Conservation (phyloP, 1,139 yeast genomes). For the Candida pseudocylindracea region DNA sequence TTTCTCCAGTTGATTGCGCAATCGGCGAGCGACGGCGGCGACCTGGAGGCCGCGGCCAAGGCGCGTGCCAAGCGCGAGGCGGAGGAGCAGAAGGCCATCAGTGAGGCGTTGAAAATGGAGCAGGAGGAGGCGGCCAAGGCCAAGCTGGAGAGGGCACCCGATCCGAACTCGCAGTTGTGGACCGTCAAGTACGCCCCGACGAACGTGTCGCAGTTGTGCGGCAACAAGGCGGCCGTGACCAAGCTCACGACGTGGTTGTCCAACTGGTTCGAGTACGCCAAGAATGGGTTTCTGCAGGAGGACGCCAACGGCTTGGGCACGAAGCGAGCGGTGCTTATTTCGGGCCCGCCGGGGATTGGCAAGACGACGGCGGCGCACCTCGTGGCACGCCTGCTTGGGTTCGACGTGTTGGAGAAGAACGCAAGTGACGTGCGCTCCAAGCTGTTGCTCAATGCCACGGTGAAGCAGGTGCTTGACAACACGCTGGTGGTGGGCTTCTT, state of each 20-base stretch:
- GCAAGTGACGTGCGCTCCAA: constrained; percentile 87
- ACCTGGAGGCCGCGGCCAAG: constrained; percentile 50
- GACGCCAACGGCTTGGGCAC: constrained; percentile 40
- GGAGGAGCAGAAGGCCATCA: constrained; percentile 31
- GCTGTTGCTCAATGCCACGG: constrained; percentile 38
- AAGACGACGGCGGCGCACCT: constrained; percentile 66
- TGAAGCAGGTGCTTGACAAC: constrained; percentile 55
- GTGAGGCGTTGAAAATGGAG: constrained; percentile 19
- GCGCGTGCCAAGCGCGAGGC: constrained; percentile 48
- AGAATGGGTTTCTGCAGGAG: constrained; percentile 28
- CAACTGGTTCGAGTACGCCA: constrained; percentile 48
- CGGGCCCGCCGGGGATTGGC: constrained; percentile 77
- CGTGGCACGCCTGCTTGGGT: constrained; percentile 45
- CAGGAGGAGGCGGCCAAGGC: constrained; percentile 5
- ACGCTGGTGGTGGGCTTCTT: constrained; percentile 71
- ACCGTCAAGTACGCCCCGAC: constrained; percentile 86
- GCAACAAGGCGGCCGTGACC: constrained; percentile 60
- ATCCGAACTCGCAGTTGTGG: constrained; percentile 34
- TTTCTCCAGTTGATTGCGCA: constrained; percentile 46
- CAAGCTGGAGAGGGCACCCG: constrained; percentile 10
- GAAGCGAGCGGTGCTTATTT: constrained; percentile 64
- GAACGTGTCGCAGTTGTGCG: constrained; percentile 56
- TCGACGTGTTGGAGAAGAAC: constrained; percentile 52
- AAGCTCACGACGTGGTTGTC: constrained; percentile 51
- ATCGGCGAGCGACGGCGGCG: constrained; percentile 91